Percentiles rank a stretch among this genome's conserved stretches.
These are phyloP conservation scores for Termitomyces sp. DNA, from an alignment of 768 basidiomycete species.

Conservation along the genomic window DNA sequence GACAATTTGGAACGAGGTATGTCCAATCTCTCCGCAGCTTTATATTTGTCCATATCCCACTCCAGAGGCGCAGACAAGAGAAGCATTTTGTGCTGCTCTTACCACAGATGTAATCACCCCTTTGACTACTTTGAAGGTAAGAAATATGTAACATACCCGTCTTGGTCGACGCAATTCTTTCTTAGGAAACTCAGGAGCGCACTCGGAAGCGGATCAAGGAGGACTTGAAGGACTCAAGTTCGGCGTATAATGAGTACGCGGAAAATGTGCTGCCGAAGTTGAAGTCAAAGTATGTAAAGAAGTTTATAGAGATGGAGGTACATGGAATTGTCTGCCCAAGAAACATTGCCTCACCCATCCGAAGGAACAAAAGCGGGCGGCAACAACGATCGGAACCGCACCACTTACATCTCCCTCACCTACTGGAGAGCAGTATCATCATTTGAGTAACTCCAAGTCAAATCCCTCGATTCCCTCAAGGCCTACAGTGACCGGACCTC, in stretches of 20 bases:
- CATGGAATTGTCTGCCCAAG: constrained; percentile 9
- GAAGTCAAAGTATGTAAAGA: constrained; percentile 75
- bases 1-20: constrained; percentile 82
- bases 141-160: constrained; percentile 3
- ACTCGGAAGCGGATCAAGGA: constrained; percentile 91
- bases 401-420: constrained; percentile 27
- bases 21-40: constrained; percentile 10
- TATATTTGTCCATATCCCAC: constrained; percentile 7
- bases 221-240: constrained; percentile 75
- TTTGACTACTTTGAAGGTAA: constrained; percentile 61
- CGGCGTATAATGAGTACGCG: constrained; percentile 75
- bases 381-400: constrained; percentile 27
- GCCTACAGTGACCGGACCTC: constrained; percentile 62
- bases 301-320: constrained; percentile 87
- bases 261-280: constrained; percentile 77
- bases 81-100: constrained; percentile 72
- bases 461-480: constrained; percentile 41
- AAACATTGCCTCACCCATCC: not conserved
- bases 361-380: constrained; percentile 63
- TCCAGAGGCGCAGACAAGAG: constrained; percentile 75
- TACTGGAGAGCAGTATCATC: constrained; percentile 27
- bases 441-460: constrained; percentile 35
- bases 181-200: constrained; percentile 83
- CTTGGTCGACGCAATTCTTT: not conserved
- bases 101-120: constrained; percentile 69